Evolutionary conservation across 441 rosid genomes (phyloP).

Genomic region (Adansonia grandidieri): DNA sequence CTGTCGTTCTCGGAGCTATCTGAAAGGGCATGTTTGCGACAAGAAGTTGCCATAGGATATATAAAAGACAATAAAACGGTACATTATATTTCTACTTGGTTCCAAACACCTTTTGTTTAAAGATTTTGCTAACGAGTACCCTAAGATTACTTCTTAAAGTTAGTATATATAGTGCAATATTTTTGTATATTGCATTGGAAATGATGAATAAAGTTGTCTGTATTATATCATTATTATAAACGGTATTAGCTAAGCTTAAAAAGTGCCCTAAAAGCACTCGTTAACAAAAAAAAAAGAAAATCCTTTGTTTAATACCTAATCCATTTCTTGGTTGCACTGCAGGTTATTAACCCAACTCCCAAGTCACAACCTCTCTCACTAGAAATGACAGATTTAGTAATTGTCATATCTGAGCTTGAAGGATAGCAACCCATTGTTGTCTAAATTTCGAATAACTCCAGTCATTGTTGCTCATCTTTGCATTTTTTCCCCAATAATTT

Average conservation of each 20-base stretch:
- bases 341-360: conserved; percentile 83
- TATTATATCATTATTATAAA: no score
- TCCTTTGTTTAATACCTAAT: conserved; percentile 14
- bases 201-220: no score
- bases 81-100: not conserved
- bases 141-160: no score
- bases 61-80: conserved; percentile 77
- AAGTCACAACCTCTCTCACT: conserved; percentile 73
- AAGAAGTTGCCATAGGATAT: conserved; percentile 92
- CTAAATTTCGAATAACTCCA: conserved; percentile 14
- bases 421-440: conserved; percentile 62
- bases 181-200: no score
- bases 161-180: no score
- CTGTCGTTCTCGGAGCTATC: conserved; percentile 83
- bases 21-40: conserved; percentile 78
- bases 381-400: conserved; percentile 60
- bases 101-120: not conserved
- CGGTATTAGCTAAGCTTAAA: no score
- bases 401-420: conserved; percentile 95
- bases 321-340: conserved; percentile 19
- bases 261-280: no score
- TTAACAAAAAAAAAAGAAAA: no score
- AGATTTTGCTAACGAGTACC: no score
- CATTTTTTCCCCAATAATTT: not conserved
- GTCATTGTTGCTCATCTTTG: not conserved